A percentile compares a stretch with the other conserved stretches of the same genome.
These are phyloP conservation scores for Fusarium zealandicum DNA, from an alignment of 2,329 filamentous ascomycete genomes.

Conservation along the genomic window DNA sequence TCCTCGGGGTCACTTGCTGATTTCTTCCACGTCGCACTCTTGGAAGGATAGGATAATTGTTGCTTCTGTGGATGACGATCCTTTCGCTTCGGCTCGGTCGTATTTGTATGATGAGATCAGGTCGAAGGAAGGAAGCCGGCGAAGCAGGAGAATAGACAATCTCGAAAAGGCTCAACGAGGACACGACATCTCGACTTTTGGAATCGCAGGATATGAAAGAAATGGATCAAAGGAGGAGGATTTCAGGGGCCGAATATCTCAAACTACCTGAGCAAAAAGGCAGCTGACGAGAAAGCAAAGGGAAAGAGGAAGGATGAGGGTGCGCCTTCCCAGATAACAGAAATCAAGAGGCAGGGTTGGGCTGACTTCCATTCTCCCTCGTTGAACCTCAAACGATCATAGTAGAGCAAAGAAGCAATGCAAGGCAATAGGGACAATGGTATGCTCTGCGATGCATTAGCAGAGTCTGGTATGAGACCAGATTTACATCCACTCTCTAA, in stretches of 20 bases:
- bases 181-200: neutral
- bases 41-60: neutral
- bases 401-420: conserved; percentile 1
- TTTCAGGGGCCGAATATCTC: neutral
- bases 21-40: conserved; percentile 1
- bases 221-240: neutral
- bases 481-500: conserved; percentile 6
- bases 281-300: conserved; percentile 19
- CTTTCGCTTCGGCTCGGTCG: neutral
- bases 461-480: conserved; percentile 29
- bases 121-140: neutral
- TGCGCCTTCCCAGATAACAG: neutral
- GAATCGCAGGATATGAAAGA: neutral
- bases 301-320: neutral
- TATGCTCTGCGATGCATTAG: conserved; percentile 16
- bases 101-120: neutral
- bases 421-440: conserved; percentile 8
- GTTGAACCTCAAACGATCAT: neutral
- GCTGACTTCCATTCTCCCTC: conserved; percentile 28
- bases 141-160: neutral
- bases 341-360: neutral
- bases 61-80: neutral
- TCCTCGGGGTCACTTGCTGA: conserved; percentile 10
- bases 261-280: neutral
- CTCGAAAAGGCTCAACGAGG: neutral